A percentile compares a stretch with the other conserved stretches of the same genome.
Conservation (phyloP, 352 stramenopile species). For the Phytophthora colocasiae region DNA sequence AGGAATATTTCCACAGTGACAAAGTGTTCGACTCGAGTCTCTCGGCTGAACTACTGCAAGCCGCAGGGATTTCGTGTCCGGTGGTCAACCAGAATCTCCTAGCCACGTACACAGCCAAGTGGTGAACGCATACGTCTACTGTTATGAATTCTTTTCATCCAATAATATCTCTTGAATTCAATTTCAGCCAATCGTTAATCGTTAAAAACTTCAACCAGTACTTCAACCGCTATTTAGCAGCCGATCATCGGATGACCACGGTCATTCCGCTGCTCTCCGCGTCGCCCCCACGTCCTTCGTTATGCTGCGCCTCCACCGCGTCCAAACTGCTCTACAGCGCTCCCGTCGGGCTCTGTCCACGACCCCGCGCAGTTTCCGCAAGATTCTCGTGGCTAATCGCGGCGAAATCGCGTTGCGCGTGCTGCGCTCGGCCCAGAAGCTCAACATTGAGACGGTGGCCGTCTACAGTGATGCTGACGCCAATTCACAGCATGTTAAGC, state of each 20-base stretch:
- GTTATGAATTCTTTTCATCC: not conserved
- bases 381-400: constrained; percentile 93
- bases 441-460: constrained; percentile 92
- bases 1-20: constrained; percentile 67
- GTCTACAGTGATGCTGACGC: constrained; percentile 92
- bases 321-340: constrained; percentile 10
- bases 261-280: constrained; percentile 22
- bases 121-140: constrained; percentile 26
- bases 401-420: constrained; percentile 92
- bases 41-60: constrained; percentile 52
- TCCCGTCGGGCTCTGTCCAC: constrained; percentile 28
- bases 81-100: constrained; percentile 49
- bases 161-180: not conserved
- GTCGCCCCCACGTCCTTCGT: not conserved
- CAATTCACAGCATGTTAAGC: constrained; percentile 77
- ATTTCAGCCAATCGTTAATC: constrained; percentile 1
- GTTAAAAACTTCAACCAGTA: constrained; percentile 1
- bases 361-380: constrained; percentile 68
- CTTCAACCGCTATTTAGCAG: constrained; percentile 15
- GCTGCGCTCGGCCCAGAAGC: constrained; percentile 79
- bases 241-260: not conserved
- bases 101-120: constrained; percentile 49
- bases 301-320: constrained; percentile 33
- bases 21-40: constrained; percentile 70
- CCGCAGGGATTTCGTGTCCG: constrained; percentile 51